A percentile compares a stretch with the other conserved stretches of the same genome.
phyloP scores from a whole-genome alignment of 1,284 basidiomycete species.

The Moesziomyces sp. region DNA sequence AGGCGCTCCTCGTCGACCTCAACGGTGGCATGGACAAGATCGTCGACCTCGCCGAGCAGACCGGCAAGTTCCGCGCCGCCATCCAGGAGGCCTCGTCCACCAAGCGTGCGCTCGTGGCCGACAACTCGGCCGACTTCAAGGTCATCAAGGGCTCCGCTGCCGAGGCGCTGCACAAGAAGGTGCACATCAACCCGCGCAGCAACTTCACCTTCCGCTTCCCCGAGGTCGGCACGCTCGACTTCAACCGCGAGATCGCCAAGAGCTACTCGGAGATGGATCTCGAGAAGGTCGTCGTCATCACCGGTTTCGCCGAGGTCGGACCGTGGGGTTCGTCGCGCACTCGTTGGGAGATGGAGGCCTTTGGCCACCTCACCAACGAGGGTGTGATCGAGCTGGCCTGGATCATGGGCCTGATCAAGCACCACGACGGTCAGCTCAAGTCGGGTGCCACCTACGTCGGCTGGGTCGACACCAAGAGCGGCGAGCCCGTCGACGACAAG shows the following conservation, averaged over 20 bases:
- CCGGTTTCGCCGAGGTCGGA: conserved; percentile 97
- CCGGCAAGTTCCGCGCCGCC: conserved; percentile 76
- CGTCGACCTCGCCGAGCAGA: conserved; percentile 60
- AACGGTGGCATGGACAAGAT: conserved; percentile 76
- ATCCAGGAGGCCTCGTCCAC: conserved; percentile 85
- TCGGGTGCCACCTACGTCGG: conserved; percentile 84
- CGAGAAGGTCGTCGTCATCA: conserved; percentile 93
- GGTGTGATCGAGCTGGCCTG: conserved; percentile 99
- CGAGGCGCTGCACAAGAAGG: conserved; percentile 90
- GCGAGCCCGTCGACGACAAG: conserved; percentile 97
- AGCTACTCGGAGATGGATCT: conserved; percentile 76
- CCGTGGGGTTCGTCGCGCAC: conserved; percentile 98
- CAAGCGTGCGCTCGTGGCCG: conserved; percentile 89
- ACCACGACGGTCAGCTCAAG: conserved; percentile 95
- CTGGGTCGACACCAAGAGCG: conserved; percentile 95
- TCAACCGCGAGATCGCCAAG: conserved; percentile 75
- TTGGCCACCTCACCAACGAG: conserved; percentile 74
- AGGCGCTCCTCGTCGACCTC: conserved; percentile 94
- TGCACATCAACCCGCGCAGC: conserved; percentile 91
- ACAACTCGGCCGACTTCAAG: conserved; percentile 95
- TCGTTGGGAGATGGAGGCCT: conserved; percentile 81
- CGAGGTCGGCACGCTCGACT: conserved; percentile 73
- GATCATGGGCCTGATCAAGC: conserved; percentile 99
- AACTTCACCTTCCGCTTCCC: conserved; percentile 98
- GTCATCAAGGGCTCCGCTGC: conserved; percentile 88